A percentile compares a stretch with the other conserved stretches of the same genome.
Evolutionary conservation across 495 filamentous ascomycete species (phyloP).

Genomic region (Daldinia bambusicola): DNA sequence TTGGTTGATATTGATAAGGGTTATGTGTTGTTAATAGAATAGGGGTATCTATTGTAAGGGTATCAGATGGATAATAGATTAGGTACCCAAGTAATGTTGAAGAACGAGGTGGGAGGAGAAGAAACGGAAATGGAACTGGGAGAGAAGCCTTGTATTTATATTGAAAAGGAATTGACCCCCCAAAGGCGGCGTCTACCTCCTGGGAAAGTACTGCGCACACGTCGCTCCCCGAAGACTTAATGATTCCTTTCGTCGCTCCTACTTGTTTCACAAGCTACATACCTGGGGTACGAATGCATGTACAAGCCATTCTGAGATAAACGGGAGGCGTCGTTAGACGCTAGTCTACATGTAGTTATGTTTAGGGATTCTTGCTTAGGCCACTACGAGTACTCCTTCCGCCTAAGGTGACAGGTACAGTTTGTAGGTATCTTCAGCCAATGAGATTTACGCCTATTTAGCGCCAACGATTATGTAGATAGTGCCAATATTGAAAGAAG

Average conservation of each 20-base stretch:
- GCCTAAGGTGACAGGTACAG: too few relatives aligned
- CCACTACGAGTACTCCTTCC: background rate
- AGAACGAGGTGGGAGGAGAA: background rate
- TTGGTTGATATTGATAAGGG: background rate
- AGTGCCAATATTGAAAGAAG: too few relatives aligned
- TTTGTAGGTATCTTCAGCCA: too few relatives aligned
- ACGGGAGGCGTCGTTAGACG: background rate
- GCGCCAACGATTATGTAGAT: too few relatives aligned
- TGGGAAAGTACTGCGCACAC: too few relatives aligned
- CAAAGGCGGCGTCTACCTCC: too few relatives aligned
- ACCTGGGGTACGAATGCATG: background rate
- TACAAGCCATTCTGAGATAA: background rate
- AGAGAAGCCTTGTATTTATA: background rate
- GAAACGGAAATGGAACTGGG: background rate
- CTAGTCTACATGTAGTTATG: background rate
- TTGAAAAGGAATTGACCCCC: too few relatives aligned
- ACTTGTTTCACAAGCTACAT: background rate
- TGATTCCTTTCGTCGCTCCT: background rate
- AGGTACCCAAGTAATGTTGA: too few relatives aligned
- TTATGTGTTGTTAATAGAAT: background rate
- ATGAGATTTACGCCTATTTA: too few relatives aligned
- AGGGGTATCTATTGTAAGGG: background rate
- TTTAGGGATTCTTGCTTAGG: background rate
- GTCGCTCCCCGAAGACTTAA: background rate
- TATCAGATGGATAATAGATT: background rate